phyloP scores from a whole-genome alignment of 116 monocot genomes.

The Iris pallida region DNA sequence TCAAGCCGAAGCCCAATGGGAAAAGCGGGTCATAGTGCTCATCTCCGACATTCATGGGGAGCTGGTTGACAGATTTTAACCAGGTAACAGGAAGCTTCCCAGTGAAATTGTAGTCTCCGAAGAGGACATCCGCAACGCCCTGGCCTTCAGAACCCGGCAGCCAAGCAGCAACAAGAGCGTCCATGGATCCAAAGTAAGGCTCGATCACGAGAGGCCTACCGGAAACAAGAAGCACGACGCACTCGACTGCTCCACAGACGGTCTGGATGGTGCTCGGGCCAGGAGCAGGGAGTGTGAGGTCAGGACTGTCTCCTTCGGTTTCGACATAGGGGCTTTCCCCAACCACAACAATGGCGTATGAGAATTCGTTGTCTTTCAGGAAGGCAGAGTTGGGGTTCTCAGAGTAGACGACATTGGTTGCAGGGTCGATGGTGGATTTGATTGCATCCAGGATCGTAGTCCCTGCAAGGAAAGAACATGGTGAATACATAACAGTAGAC shows the following conservation, averaged over 20 bases:
- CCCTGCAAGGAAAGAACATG: conserved; percentile 16
- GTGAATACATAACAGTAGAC: not conserved
- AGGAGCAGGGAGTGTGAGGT: conserved; percentile 46
- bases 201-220: conserved; percentile 63
- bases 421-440: conserved; percentile 37
- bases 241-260: conserved; percentile 37
- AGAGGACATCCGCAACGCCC: conserved; percentile 58
- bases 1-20: conserved; percentile 55
- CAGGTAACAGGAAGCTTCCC: conserved; percentile 57
- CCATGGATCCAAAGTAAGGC: conserved; percentile 28
- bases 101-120: conserved; percentile 50
- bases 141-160: conserved; percentile 59
- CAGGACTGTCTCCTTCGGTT: conserved; percentile 38
- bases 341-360: conserved; percentile 51
- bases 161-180: conserved; percentile 67
- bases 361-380: conserved; percentile 26
- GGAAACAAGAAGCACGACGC: conserved; percentile 46
- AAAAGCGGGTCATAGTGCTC: conserved; percentile 56
- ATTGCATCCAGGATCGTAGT: conserved; percentile 64
- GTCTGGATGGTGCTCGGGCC: conserved; percentile 40
- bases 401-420: conserved; percentile 41
- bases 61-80: conserved; percentile 60
- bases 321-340: conserved; percentile 60
- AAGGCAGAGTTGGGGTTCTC: conserved; percentile 28
- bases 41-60: conserved; percentile 67